Base-by-base conservation (phyloP, 1,284 basidiomycete genomes). In the Vanrija humicola region DNA sequence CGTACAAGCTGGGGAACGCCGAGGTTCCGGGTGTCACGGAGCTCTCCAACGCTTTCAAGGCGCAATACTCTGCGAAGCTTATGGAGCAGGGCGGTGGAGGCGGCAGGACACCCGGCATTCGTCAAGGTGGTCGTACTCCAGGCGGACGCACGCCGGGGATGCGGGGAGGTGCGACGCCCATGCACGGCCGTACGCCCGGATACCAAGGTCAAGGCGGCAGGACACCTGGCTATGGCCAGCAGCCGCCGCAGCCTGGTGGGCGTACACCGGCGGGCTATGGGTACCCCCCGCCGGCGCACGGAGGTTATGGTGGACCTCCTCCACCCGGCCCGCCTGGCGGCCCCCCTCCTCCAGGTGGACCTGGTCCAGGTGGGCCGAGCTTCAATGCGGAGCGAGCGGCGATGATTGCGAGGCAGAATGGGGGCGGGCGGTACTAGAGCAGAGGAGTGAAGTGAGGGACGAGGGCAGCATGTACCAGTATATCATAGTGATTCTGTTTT, bases 1-100 rank as follows among this genome's bases (percentile, higher is more conserved):
- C 90, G 2, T 96, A 90, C 74, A 88, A 88, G 69, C 82, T 96
- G 15, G 89, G 89, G 67, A 89, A 90, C 62, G 89, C 90, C 14
- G 83, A 89, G 47, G 88, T 91, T 26, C 86, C 89, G 9, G 91
- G 89, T 54, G 90, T 97, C 23, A 86, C 89, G 0, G 90, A 94
- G 75, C 79, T 97, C 3, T 95, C 92, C 64, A 91, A 96, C 71
- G 92, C 92, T 16, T 97, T 97, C 84, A 96, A 96, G 84, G 85
- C 90, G 68, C 81, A 88, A 83, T 88, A 76, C 54, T 68, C 66
- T 6, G 58, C 59, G 8, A 48, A 63, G 16, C 61, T 77, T 7
- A 58, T 64, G 12, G 72, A 74, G 43, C 56, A 64, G 56, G 54
- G 65, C 28, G 56, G 62, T 56, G 89, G 90, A 40, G 56, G 62